Evolutionary conservation across 768 basidiomycete genomes (phyloP), one percentile per base, ranked within the genome.

Genomic region (Asterophora parasitica): DNA sequence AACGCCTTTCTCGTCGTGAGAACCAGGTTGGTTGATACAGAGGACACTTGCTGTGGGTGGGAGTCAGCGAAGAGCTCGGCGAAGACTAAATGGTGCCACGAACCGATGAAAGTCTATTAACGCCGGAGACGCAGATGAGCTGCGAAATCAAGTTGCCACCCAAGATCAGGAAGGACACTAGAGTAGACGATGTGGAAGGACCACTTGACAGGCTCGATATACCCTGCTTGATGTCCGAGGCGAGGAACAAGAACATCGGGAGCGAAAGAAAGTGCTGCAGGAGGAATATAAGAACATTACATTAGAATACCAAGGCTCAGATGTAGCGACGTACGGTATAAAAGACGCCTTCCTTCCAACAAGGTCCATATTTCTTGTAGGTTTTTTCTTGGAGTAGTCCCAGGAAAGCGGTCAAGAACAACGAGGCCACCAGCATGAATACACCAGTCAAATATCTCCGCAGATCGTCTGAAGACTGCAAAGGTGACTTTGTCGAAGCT

Each of bases 271-370:
- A 71, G 60, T 93, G 89, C 90, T 92, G 58, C 23, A 16, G 11
- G 40, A 20, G 13, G 19, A 7, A 4, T 6, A 40, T 5, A 40
- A 26, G 23, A 27, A 10, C 30, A 27, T 27, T 23, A 23, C 13
- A 48, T 33, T 7, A 0, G 16, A 43, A 50, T 28, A 44, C 26
- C 16, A 43, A 20, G 5, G 19, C 19, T 8, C 13, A 28, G 38
- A 28, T 26, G n/a, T 19, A 27, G 27, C 48, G 36, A 51, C 75
- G 39, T 59, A 91, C 89, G 27, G 83, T 87, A 62, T 92, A 93
- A 59, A 93, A 92, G 2, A 92, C 73, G 3, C 82, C 83, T 64
- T 92, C 91, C 56, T 76, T 79, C 91, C 91, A 93, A 53, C 76
- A 80, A 0, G 83, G 83, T 0, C 89, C 89, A 54, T 88, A 88